Evolutionary conservation across 2,329 filamentous ascomycete species (phyloP), one percentile per base, ranked within the genome.

Genomic region (Talaromyces amestolkiae): DNA sequence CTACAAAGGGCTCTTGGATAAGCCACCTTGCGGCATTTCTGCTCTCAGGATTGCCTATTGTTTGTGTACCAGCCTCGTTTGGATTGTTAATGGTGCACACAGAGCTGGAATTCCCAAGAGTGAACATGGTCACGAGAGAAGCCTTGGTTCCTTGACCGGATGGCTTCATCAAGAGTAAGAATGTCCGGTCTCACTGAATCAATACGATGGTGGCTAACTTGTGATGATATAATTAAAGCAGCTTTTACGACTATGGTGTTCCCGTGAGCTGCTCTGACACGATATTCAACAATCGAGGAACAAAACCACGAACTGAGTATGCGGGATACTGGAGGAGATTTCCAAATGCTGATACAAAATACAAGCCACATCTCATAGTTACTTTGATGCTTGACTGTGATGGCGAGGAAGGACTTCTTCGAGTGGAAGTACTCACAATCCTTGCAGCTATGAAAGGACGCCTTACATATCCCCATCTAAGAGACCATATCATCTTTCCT

Each of bases 191-290:
- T 24, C 10, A 3, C 4, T 22, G 19, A 47, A 47, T 47, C 19
- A 24, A 24, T 6, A 5, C 0, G 10, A 47, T 47, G 4, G 3
- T 47, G 45, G 11, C 9, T 5, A 47, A 24, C 11, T 47, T 47
- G 9, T 7, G 0, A 2, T 47, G n/a, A 24, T 19, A 24, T 47
- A 2, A 47, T 13, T 9, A 2, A 10, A 47, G 43, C 19, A 24
- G 43, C 11, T 13, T 24, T 1, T 47, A 45, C n/a, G 41, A 45
- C 8, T 45, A 19, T 22, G 41, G n/a, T 1, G 7, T 45, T 11
- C 0, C 7, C 41, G 3, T 4, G 3, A 11, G 9, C 41, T 19
- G 1, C 9, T 19, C 0, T 45, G 3, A 19, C 1, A 10, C 3
- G 1, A 5, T 45, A 45, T 11, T 45, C n/a, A 47, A 47, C 7